Evolutionary conservation across 176 grass and related monocot genomes (phyloP), one percentile per base, ranked within the genome.

Genomic region (Musa troglodytarum): DNA sequence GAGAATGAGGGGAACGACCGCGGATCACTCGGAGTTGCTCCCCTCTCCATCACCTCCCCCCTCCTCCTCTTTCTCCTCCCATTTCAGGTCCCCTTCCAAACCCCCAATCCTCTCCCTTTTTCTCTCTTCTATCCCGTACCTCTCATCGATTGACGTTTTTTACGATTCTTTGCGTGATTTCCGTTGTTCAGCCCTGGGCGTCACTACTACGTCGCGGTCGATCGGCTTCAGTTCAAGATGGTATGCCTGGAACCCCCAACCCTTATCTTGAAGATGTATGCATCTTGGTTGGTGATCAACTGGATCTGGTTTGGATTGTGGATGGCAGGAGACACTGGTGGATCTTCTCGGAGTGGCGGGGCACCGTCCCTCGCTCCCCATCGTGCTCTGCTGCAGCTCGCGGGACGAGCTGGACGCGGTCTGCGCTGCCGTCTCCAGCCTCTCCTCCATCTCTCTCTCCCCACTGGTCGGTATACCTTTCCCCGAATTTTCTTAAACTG

Each of bases 391-490:
- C 65, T 92, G 92, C 72, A 90, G 82, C 1, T 98, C 90, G 22
- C 86, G 90, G 15, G 95, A 98, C 81, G 88, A 98, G 54, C 88
- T 94, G 29, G 95, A 98, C 43, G 78, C 82, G 1, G 76, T 94
- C 53, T 98, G 86, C 53, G 86, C 84, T 67, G 83, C 88, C 5
- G 82, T 91, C 1, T 74, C 88, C 21, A 89, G 86, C 74, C 95
- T 98, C 53, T 79, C 86, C 76, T 93, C 87, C 61, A 84, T 93
- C 59, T 85, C 88, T 19, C 74, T 86, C 14, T 91, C 88, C 54
- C 86, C 88, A 0, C 84, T 98, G 86, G 95, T 98, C 79, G 52
- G 56, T 65, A 19, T 43, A 28, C 19, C 49, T 73, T 73, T 68
- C 65, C 63, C 23, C 63, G 9, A 19, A 2, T 78, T 54, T 65